Base-by-base conservation (phyloP, 352 stramenopile genomes). In the Globisporangium iwayamae region DNA sequence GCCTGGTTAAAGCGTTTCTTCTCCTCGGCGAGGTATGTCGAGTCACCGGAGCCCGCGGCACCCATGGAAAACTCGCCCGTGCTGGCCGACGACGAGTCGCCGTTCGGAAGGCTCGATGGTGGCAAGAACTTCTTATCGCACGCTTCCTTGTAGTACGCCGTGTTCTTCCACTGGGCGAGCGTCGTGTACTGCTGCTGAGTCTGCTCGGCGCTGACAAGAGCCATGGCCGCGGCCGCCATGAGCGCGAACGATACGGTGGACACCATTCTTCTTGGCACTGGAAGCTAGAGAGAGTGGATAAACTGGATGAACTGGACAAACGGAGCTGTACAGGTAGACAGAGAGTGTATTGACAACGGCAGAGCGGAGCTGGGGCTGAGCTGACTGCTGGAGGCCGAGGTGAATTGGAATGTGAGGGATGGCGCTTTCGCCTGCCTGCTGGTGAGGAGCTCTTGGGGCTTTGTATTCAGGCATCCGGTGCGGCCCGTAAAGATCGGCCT, bases 1-100 rank as follows among this genome's bases (percentile, higher is more conserved):
- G 79, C 76, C 36, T 75, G 63, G 6, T 77, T 67, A 59, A 81
- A 88, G 22, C 79, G 79, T 57, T 81, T 66, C 67, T 82, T 73
- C 65, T 88, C 74, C 18, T 84, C 74, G 1, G 55, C 32, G 13
- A 38, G 8, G 52, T 25, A 46, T 4, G 18, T 66, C 39, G 60
- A 55, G 60, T 55, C 39, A 48, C 55, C 32, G 11, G 14, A 18
- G 36, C 8, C 28, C 8, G 53, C 43, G 53, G 62, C 22, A 53
- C 4, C 41, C 62, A 67, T 67, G n/a, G 62, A 67, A 16, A 67
- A 67, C 62, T 62, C 62, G n/a, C 54, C 62, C 30, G 53, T 67
- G 20, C 25, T 67, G 30, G 11, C 34, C 36, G 14, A 55, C 30
- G 18, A 22, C 36, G 56, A 28, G 14, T 9, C 9, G 22, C 22